Conservation (phyloP, 805 yeast species). For the Saccharomycopsis capsularis region DNA sequence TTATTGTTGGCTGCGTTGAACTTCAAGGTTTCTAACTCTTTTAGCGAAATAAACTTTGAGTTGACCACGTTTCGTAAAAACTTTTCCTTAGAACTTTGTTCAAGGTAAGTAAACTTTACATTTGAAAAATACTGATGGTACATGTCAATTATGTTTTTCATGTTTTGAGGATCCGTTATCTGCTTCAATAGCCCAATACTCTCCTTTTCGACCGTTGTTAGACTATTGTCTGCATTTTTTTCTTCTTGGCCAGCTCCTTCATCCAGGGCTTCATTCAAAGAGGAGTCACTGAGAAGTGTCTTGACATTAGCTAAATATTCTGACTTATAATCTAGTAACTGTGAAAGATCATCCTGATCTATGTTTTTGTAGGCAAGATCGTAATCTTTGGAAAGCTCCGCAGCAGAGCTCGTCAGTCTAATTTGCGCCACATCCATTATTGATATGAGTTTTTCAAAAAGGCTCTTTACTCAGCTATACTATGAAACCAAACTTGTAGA, state of each 20-base stretch:
- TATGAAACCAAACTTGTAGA: no score
- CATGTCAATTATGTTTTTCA: conserved; percentile 13
- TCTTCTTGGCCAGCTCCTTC: conserved; percentile 1
- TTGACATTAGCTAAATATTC: conserved; percentile 18
- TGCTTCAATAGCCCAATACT: conserved; percentile 8
- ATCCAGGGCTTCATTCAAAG: not conserved
- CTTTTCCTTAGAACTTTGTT: conserved; percentile 21
- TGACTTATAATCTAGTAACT: conserved; percentile 12
- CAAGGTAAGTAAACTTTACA: conserved; percentile 21
- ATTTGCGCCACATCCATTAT: no score
- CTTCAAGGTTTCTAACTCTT: conserved; percentile 14
- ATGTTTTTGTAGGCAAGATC: conserved; percentile 12
- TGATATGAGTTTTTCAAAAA: no score
- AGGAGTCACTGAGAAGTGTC: conserved; percentile 10
- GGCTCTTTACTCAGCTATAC: no score
- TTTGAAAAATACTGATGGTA: conserved; percentile 19
- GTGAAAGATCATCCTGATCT: conserved; percentile 9
- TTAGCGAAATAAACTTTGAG: conserved; percentile 16
- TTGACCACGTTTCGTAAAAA: conserved; percentile 16
- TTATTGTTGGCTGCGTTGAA: conserved; percentile 1
- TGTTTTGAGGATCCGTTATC: conserved; percentile 12
- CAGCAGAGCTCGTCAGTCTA: not conserved
- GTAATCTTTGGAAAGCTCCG: conserved; percentile 12
- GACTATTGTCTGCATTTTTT: not conserved
- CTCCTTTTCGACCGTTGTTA: not conserved